Evolutionary conservation across 2,329 filamentous ascomycete species (phyloP), one percentile per base, ranked within the genome.

Genomic region (Bipolaris victoriae): DNA sequence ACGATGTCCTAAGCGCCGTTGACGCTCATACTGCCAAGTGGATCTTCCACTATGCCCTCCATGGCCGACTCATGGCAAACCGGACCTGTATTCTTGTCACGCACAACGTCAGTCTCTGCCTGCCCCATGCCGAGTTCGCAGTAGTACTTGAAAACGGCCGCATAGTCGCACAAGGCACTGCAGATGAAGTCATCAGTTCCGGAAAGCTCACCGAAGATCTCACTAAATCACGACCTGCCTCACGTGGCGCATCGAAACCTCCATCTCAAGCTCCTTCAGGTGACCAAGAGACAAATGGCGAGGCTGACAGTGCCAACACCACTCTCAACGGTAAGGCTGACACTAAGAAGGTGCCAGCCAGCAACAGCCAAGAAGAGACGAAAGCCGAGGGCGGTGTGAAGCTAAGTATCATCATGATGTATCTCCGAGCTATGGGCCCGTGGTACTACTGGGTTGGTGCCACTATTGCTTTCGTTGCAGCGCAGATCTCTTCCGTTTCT

Each of bases 11-110:
- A 41, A 97, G 93, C 72, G 95, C 95, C 26, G 95, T 99, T 33
- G 95, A 99, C 76, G 96, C 95, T 3, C 95, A 99, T 69, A 98
- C 95, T 0, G 93, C 93, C 2, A 96, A 97, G 76, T 97, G 96
- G 89, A 98, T 99, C 65, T 98, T 98, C 78, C 90, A 90, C 73
- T 90, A 97, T 76, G 96, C 93, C 58, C 88, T 99, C 62, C 88
- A 88, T 67, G 95, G 95, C 2, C 90, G 91, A 5, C 79, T 99
- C 49, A 98, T 99, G 95, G 80, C 84, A 56, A 84, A 88, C 70
- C 88, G 95, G 40, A 98, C 95, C 26, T 98, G 95, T 76, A 91
- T 99, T 52, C 83, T 99, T 41, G 94, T 99, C 35, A 97, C 95
- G 0, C 95, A 99, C 80, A 99, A 98, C 70, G 86, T 95, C 26